A percentile compares a stretch with the other conserved stretches of the same genome.
Conservation (phyloP, 176 grass and related monocot genomes). For the Hordeum marinum region DNA sequence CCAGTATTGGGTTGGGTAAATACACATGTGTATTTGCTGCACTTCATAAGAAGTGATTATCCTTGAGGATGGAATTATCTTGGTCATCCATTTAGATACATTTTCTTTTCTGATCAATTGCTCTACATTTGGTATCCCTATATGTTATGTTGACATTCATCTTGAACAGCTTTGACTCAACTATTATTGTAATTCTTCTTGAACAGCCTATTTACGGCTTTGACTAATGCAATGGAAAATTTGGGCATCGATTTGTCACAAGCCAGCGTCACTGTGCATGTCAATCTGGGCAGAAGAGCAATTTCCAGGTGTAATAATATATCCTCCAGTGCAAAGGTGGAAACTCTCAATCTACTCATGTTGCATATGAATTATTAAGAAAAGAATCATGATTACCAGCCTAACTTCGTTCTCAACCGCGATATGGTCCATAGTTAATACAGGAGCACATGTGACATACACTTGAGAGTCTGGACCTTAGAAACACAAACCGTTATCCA, state of each 20-base stretch:
- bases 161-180: background rate
- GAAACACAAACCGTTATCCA: background rate
- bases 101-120: background rate
- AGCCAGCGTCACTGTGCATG: conserved; percentile 55
- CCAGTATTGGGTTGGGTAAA: background rate
- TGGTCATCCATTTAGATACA: background rate
- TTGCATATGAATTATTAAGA: background rate
- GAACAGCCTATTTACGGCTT: conserved; percentile 45
- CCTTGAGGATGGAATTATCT: background rate
- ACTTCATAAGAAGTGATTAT: background rate
- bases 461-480: background rate
- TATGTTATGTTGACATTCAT: background rate
- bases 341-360: background rate
- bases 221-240: conserved; percentile 62
- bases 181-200: background rate
- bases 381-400: background rate
- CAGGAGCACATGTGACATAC: background rate
- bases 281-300: conserved; percentile 59
- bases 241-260: conserved; percentile 63
- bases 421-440: background rate
- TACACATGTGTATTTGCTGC: background rate
- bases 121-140: background rate
- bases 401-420: background rate
- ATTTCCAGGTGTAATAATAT: conserved; percentile 36
- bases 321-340: conserved; percentile 51